Conservation (phyloP, 768 basidiomycete species). For the Naganishia vaughanmartiniae region DNA sequence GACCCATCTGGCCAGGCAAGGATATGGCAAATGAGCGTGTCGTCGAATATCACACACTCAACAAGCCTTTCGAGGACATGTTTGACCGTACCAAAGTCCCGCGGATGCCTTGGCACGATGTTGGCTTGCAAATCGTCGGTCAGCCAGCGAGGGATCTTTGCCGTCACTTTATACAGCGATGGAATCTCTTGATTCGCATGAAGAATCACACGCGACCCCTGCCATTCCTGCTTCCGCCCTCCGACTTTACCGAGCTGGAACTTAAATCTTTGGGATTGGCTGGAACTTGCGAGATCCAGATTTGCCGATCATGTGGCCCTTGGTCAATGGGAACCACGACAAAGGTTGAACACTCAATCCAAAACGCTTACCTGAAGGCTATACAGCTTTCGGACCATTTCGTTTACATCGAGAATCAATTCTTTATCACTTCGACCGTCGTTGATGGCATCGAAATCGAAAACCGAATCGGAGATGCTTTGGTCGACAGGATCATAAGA, state of each 20-base stretch:
- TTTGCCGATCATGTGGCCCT: slow-evolving; percentile 88
- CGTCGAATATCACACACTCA: slow-evolving; percentile 75
- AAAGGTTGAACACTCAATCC: slow-evolving; percentile 83
- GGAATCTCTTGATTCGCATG: slow-evolving; percentile 89
- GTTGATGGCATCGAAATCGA: slow-evolving; percentile 82
- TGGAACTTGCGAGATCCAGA: slow-evolving; percentile 95
- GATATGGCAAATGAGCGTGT: slow-evolving; percentile 91
- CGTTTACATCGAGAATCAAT: slow-evolving; percentile 82
- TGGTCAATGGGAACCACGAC: slow-evolving; percentile 93
- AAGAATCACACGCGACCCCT: slow-evolving; percentile 92
- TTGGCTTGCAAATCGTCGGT: slow-evolving; percentile 90
- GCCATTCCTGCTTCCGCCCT: slow-evolving; percentile 90
- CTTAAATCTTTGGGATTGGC: slow-evolving; percentile 75
- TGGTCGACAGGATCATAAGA: slow-evolving; percentile 83
- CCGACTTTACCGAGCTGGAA: slow-evolving; percentile 82
- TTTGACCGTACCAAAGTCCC: slow-evolving; percentile 85
- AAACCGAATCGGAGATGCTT: slow-evolving; percentile 90
- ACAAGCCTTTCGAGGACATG: slow-evolving; percentile 92
- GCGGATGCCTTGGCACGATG: slow-evolving; percentile 99
- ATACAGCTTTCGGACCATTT: slow-evolving; percentile 94
- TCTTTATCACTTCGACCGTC: slow-evolving; percentile 62
- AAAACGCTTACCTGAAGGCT: slow-evolving; percentile 89
- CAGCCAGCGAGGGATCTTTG: slow-evolving; percentile 92
- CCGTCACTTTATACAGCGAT: slow-evolving; percentile 90
- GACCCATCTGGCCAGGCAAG: slow-evolving; percentile 80